Evolutionary conservation across 768 basidiomycete species (phyloP).

Genomic region (Boletus reticuloceps): DNA sequence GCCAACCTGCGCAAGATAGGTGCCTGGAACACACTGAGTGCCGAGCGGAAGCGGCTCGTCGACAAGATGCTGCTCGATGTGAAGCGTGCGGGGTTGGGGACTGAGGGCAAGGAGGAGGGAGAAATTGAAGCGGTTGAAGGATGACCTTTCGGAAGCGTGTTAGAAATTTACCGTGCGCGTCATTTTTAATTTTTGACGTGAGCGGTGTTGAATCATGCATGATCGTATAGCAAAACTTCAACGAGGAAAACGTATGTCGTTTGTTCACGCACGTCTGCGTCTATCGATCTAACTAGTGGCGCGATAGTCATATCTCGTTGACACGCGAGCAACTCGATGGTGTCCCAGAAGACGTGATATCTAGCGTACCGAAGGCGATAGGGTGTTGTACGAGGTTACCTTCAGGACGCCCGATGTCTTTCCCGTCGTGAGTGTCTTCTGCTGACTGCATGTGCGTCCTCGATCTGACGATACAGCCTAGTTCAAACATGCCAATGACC

Average conservation of each 20-base stretch:
- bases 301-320: conserved; percentile 52
- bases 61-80: conserved; percentile 82
- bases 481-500: too few species aligned
- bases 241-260: conserved; percentile 71
- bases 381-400: too few species aligned
- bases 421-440: too few species aligned
- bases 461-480: too few species aligned
- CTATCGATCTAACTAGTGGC: background rate
- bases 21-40: conserved; percentile 55
- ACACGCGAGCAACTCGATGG: conserved; percentile 75
- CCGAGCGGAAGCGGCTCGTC: conserved; percentile 73
- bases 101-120: conserved; percentile 61
- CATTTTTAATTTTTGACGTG: background rate
- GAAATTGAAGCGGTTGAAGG: conserved; percentile 60
- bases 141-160: conserved; percentile 71
- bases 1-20: conserved; percentile 64
- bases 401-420: too few species aligned
- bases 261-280: background rate
- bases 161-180: conserved; percentile 71
- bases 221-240: conserved; percentile 72
- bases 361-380: too few species aligned
- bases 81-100: conserved; percentile 71
- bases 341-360: conserved; percentile 56
- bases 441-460: too few species aligned
- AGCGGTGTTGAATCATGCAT: background rate